Base-by-base conservation (phyloP, 2,329 filamentous ascomycete genomes). In the Diaporthe longicolla region DNA sequence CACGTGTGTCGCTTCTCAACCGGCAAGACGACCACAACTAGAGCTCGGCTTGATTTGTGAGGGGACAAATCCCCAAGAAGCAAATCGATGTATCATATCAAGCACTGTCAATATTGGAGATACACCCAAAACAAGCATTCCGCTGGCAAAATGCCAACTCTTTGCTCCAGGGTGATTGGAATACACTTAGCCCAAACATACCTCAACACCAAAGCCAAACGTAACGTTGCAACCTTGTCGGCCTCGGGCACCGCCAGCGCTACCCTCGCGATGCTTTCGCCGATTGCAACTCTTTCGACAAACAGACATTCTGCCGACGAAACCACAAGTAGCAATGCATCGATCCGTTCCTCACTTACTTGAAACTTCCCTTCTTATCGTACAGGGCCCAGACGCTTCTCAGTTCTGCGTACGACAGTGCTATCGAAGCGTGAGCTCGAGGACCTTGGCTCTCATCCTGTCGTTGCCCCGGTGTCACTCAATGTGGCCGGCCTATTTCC, bases 381-480 rank as follows among this genome's bases (percentile, higher is more conserved):
- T 45, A 35, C 37, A 58, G 48, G 19, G 29, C 10, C n/a, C 50
- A 13, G 21, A 48, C 24, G 17, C 57, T 37, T n/a, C 32, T 26
- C 24, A 24, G 17, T 21, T 40, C 9, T 15, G 13, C 24, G 37
- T n/a, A 48, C 26, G 21, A 29, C 58, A 19, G n/a, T 15, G 24
- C 35, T 35, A 37, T 50, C 45, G 11, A 19, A 52, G 35, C 21
- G 32, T 15, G n/a, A 19, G 45, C 8, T 19, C 45, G 13, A 19
- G 48, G 7, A 13, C 57, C 15, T 19, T n/a, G 24, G 35, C 24
- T 58, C n/a, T 52, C 50, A 63, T 6, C 63, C 57, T 8, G 21
- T 11, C 8, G 63, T 57, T 5, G 65, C 70, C 11, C 63, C 70
- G 0, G 70, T 74, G 59, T 10, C 17, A 66, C 70, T 73, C 3